These are phyloP conservation scores for Trichosporon sp. DNA, from an alignment of 1,284 basidiomycete genomes.

Conservation along the genomic window DNA sequence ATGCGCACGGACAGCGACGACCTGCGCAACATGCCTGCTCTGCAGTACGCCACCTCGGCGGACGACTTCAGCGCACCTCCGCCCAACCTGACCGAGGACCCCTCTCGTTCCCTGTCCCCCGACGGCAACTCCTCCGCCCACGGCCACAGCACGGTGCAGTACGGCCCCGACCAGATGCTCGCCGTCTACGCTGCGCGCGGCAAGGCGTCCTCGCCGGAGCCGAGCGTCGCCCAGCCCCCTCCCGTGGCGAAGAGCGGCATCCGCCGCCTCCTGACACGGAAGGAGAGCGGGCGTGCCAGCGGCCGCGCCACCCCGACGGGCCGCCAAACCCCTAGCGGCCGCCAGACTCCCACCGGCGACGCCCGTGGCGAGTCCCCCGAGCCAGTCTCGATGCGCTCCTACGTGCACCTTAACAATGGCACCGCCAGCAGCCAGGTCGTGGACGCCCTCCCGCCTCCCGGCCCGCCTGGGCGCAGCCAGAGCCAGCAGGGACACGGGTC, in stretches of 20 bases:
- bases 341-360: conserved; percentile 15
- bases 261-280: conserved; percentile 36
- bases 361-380: conserved; percentile 28
- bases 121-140: conserved; percentile 24
- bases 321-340: conserved; percentile 13
- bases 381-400: conserved; percentile 43
- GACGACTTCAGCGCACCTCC: conserved; percentile 19
- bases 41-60: background rate
- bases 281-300: conserved; percentile 29
- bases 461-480: conserved; percentile 21
- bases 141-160: conserved; percentile 38
- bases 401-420: conserved; percentile 48
- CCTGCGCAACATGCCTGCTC: conserved; percentile 51
- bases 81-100: conserved; percentile 21
- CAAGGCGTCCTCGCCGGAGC: conserved; percentile 31
- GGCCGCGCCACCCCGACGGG: conserved; percentile 11
- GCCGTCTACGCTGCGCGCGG: conserved; percentile 56
- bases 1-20: conserved; percentile 51
- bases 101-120: conserved; percentile 1
- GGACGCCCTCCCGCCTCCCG: conserved; percentile 43
- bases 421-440: conserved; percentile 41
- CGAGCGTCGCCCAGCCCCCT: conserved; percentile 23
- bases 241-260: conserved; percentile 34
- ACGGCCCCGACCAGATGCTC: conserved; percentile 56
- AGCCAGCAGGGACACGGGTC: conserved; percentile 20